Evolutionary conservation across 345 rosid species (phyloP), one percentile per base, ranked within the genome.

Genomic region (Citrus mangshanensis): DNA sequence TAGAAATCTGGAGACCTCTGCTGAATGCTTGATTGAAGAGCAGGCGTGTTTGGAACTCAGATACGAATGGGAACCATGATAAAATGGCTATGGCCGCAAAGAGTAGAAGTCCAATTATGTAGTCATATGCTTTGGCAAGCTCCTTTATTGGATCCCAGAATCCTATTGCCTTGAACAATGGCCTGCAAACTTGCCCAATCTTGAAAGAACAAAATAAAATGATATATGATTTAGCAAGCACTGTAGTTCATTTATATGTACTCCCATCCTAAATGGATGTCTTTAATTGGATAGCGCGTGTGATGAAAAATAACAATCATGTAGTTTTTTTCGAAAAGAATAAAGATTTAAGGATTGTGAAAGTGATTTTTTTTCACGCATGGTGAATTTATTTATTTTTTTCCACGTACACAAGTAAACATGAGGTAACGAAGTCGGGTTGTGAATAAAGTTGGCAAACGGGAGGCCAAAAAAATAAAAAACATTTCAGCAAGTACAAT

Each of bases 11-110:
- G 67, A 96, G 89, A 77, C 99, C 98, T 87, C 96, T 91, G 71
- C 99, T 92, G 60, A 96, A 86, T 40, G 99, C 99, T 82, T 93
- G 99, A 83, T 96, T 94, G 89, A 96, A 97, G 55, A 97, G 93
- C 79, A 94, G 78, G 14, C 99, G 93, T 6, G 93, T 86, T 80
- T 97, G 99, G 86, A 97, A 81, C 85, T 93, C 98, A 1, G 91
- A 93, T 10, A 94, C 94, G 32, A 97, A 94, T 2, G 99, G 97
- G 88, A 97, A 88, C 89, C 90, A 97, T 2, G 99, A 93, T 78
- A 94, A 79, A 25, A 92, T 83, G 1, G 98, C 97, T 1, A 78
- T 86, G 2, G 98, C 97, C 70, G 82, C 81, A 90, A 97, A 94
- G 68, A 97, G 77, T 22, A 93, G 0, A 34, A 92, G 54, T 32